These are phyloP conservation scores for Dittrichia graveolens DNA, from an alignment of 129 eudicot genomes.

Conservation along the genomic window DNA sequence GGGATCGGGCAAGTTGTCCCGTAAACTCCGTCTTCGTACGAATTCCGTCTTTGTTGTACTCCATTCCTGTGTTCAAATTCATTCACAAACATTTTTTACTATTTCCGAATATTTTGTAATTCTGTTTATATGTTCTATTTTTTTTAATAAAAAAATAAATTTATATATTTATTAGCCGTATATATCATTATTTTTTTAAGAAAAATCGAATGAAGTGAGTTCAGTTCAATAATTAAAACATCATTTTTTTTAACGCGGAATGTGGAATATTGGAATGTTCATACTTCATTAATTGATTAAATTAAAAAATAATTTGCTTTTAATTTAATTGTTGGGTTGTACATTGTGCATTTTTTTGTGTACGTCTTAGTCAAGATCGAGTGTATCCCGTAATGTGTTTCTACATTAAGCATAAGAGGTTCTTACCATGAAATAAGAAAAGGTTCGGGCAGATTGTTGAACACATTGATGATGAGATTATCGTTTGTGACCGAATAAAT, in stretches of 20 bases:
- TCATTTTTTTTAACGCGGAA: slow-evolving; percentile 30
- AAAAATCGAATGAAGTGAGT: no score
- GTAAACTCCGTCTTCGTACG: slow-evolving; percentile 80
- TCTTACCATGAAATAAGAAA: slow-evolving; percentile 82
- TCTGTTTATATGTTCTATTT: neutral
- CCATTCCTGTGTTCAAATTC: slow-evolving; percentile 59
- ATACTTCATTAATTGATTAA: neutral
- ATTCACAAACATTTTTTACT: neutral
- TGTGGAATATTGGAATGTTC: slow-evolving; percentile 26
- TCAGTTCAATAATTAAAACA: neutral
- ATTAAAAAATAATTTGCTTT: neutral
- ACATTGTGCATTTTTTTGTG: neutral
- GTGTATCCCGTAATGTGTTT: no score
- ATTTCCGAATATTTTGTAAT: slow-evolving; percentile 13
- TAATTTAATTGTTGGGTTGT: neutral
- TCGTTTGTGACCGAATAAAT: slow-evolving; percentile 72
- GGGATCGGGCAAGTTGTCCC: slow-evolving; percentile 95
- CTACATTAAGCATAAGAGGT: neutral
- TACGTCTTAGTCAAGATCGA: neutral
- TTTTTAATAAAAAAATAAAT: neutral
- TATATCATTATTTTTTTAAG: no score
- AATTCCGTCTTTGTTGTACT: slow-evolving; percentile 77
- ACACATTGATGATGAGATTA: slow-evolving; percentile 79
- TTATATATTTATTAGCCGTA: no score
- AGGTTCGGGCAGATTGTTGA: slow-evolving; percentile 70